Evolutionary conservation across 306 rosid genomes (phyloP).

Genomic region (Gastrolobium villosum): DNA sequence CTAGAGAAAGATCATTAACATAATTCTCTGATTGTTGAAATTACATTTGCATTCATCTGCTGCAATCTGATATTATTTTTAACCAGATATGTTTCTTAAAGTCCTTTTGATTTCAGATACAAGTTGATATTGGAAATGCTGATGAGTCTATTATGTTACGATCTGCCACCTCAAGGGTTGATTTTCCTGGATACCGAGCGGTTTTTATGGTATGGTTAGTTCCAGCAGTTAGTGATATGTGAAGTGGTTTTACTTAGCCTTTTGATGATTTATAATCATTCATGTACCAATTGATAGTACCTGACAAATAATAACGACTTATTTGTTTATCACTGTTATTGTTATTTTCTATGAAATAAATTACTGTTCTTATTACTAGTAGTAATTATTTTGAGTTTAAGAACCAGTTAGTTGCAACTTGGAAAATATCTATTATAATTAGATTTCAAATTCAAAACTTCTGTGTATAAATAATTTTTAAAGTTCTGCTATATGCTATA

Average conservation of each 20-base stretch:
- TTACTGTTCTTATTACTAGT: constrained; percentile 1
- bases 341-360: constrained; percentile 22
- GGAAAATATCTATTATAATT: constrained; percentile 11
- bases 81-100: constrained; percentile 34
- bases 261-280: constrained; percentile 21
- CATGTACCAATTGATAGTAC: constrained; percentile 24
- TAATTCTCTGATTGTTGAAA: constrained; percentile 29
- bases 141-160: constrained; percentile 70
- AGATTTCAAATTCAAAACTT: constrained; percentile 17
- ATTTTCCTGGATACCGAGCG: constrained; percentile 84
- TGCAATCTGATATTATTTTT: constrained; percentile 32
- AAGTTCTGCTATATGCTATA: neutral
- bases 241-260: constrained; percentile 40
- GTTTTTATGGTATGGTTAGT: constrained; percentile 72
- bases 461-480: neutral
- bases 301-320: constrained; percentile 2
- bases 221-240: constrained; percentile 24
- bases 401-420: constrained; percentile 22
- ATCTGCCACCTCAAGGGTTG: constrained; percentile 76
- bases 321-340: constrained; percentile 24
- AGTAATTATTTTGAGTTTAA: constrained; percentile 32
- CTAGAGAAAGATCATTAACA: neutral
- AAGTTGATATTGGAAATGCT: constrained; percentile 79
- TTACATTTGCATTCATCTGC: constrained; percentile 38
- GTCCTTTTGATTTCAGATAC: constrained; percentile 66